Evolutionary conservation across 2,329 filamentous ascomycete genomes (phyloP).

Genomic region (Hypoxylon sp.): DNA sequence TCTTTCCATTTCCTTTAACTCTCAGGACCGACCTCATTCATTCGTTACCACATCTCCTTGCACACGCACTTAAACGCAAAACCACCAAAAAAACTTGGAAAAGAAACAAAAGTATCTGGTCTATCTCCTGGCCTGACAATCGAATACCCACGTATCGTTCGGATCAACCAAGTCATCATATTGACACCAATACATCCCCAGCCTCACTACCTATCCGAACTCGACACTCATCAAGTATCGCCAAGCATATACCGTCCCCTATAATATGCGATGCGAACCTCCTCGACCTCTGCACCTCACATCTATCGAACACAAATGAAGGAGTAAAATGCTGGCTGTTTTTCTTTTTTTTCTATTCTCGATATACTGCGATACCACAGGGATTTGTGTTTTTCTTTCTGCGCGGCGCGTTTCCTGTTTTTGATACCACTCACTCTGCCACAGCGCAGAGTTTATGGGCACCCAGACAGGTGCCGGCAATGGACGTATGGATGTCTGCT

Average conservation of each 20-base stretch:
- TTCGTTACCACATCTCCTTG: constrained; percentile 54
- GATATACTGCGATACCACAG: constrained; percentile 51
- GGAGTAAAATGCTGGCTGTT: constrained; percentile 29
- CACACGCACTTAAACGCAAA: constrained; percentile 40
- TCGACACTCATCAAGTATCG: constrained; percentile 21
- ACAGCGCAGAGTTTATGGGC: constrained; percentile 38
- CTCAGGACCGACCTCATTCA: constrained; percentile 52
- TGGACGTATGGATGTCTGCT: constrained; percentile 37
- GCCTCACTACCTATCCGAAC: constrained; percentile 10
- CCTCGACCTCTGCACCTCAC: constrained; percentile 23
- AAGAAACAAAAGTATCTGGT: constrained; percentile 31
- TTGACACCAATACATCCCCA: constrained; percentile 12
- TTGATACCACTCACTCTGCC: constrained; percentile 52
- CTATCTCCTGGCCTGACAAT: constrained; percentile 43
- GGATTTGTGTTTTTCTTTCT: constrained; percentile 43
- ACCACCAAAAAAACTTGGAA: constrained; percentile 46
- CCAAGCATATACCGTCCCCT: constrained; percentile 23
- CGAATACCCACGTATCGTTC: constrained; percentile 21
- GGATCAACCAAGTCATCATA: constrained; percentile 20
- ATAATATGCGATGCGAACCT: constrained; percentile 41
- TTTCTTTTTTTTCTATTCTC: constrained; percentile 41
- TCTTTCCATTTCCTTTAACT: constrained; percentile 50
- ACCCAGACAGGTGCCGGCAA: constrained; percentile 21
- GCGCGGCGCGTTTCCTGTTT: constrained; percentile 45
- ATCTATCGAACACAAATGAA: constrained; percentile 22